Base-by-base conservation (phyloP, 495 filamentous ascomycete species). In the Chaetomium tenue region DNA sequence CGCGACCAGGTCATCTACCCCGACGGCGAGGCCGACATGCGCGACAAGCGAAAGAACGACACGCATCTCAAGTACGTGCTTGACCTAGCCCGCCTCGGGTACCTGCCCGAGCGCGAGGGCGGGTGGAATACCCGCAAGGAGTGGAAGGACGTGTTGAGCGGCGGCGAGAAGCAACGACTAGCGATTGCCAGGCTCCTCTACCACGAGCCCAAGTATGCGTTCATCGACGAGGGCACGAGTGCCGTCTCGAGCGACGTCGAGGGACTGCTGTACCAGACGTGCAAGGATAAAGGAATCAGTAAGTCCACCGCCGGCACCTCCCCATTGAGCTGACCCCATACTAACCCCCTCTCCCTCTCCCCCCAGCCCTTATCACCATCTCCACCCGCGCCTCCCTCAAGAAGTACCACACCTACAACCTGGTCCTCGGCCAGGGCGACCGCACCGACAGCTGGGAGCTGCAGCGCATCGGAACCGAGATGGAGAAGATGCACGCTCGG, bases 1-100 rank as follows among this genome's bases (percentile, higher is more conserved):
- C 86, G 93, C 9, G 95, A 99, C 66, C 95, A 99, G 75, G 92
- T 99, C 63, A 97, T 97, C 75, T 99, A 99, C 66, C 95, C 95
- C 2, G 93, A 98, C 68, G 92, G 89, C 13, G 93, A 92, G 73
- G 82, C 93, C 23, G 95, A 98, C 65, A 97, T 98, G 94, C 88
- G 86, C 13, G 90, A 91, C 40, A 87, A 86, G 50, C 87, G 88
- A 6, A 85, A 89, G 64, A 82, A 80, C 18, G 95, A 99, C 69
- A 75, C 83, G 20, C 86, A 91, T 52, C 80, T 99, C 16, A 84
- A 87, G 68, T 78, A 80, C 37, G 85, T 94, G 5, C 83, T 99
- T 7, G 90, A 96, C 56, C 88, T 88, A 28, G 94, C 92, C 0
- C 83, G 86, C 54, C 81, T 99, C 0, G 93, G 92, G 9, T 97